Evolutionary conservation across 2,329 filamentous ascomycete genomes (phyloP).

Genomic region (Botrytis pseudocinerea): DNA sequence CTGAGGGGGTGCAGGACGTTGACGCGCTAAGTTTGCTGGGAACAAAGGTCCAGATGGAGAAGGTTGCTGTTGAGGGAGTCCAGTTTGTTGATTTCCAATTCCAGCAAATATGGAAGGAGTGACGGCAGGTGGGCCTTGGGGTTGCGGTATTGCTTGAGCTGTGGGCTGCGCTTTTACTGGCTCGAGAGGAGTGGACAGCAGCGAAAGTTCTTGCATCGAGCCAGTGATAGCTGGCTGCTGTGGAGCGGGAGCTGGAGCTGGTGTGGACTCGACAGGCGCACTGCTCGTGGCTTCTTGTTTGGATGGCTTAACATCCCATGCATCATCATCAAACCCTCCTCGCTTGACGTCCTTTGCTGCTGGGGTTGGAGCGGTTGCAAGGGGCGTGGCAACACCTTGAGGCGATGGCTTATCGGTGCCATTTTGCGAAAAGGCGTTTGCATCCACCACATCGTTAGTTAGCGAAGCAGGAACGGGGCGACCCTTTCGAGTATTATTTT

Average conservation of each 20-base stretch:
- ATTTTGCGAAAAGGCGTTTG: conserved; percentile 73
- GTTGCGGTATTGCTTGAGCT: conserved; percentile 35
- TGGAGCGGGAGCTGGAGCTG: conserved; percentile 45
- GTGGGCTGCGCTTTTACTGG: conserved; percentile 48
- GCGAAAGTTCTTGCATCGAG: conserved; percentile 67
- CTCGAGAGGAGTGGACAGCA: conserved; percentile 60
- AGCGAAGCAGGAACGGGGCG: conserved; percentile 84
- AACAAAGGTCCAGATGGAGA: conserved; percentile 23
- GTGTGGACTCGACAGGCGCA: conserved; percentile 41
- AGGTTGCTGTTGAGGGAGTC: conserved; percentile 39
- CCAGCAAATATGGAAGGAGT: conserved; percentile 59
- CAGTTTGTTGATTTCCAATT: conserved; percentile 51
- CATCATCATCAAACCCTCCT: conserved; percentile 88
- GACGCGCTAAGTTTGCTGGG: conserved; percentile 54
- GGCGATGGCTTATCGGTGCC: conserved; percentile 44
- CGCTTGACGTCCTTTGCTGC: conserved; percentile 49
- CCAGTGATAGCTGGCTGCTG: conserved; percentile 61
- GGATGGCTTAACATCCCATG: conserved; percentile 91
- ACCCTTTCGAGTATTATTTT: conserved; percentile 93
- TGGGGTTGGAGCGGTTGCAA: conserved; percentile 45
- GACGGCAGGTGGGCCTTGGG: conserved; percentile 48
- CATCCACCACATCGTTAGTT: conserved; percentile 81
- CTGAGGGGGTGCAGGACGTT: conserved; percentile 71
- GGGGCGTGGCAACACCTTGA: conserved; percentile 51
- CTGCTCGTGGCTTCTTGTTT: conserved; percentile 49